Base-by-base conservation (phyloP, 768 basidiomycete species). In the Cyclocybe aegerita region DNA sequence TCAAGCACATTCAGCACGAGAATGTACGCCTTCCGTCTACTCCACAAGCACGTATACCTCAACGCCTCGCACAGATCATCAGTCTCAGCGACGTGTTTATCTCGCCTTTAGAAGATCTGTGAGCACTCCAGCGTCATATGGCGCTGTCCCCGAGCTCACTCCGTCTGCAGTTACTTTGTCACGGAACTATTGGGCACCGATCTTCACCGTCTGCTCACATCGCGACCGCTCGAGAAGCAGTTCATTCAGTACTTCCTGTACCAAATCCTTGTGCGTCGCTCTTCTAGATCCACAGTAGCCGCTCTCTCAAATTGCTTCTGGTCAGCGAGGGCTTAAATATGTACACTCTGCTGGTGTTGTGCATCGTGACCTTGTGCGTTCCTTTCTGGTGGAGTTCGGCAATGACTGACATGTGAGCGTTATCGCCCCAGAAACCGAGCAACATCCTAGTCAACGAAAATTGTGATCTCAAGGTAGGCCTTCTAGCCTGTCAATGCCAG, bases 391-490 rank as follows among this genome's bases (percentile, higher is more conserved):
- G n/a, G 34, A 14, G 23, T 31, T 3, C 5, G 9, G 16, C 40
- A 8, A n/a, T 7, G n/a, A 8, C 8, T 32, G 10, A 49, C 31
- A 35, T 37, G 46, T 29, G 38, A 45, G 33, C n/a, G 9, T n/a
- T 43, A 50, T 36, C 45, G 15, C 47, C 52, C 39, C 62, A 93
- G 89, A 99, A 99, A 88, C 97, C 97, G 7, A 95, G 93, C 66
- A 99, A 99, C 70, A 98, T 99, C 60, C 89, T 99, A 56, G 94
- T 99, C 57, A 99, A 99, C 65, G 97, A 99, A 74, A 99, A 99
- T 69, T 99, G 97, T 67, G 97, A 99, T 70, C 81, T 99, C 60
- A 97, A 96, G 83, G 93, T 90, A 39, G 17, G 49, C 38, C n/a
- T 50, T 23, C 9, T 47, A 17, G 4, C 36, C 39, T 43, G 37